These are phyloP conservation scores for Solidago caesia DNA, from an alignment of 129 eudicot genomes.

Conservation along the genomic window DNA sequence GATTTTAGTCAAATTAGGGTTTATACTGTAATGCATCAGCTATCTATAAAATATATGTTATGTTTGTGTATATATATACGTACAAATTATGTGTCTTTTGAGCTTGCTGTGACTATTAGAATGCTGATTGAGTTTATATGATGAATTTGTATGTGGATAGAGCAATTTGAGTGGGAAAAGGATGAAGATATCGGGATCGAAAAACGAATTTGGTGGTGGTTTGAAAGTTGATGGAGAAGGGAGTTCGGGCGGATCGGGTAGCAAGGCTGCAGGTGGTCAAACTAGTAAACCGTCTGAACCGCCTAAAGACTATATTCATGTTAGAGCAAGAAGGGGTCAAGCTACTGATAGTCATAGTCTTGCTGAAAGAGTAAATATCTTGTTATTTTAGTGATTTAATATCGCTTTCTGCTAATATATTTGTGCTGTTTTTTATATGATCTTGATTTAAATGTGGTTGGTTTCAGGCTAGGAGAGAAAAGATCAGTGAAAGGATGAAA, in stretches of 20 bases:
- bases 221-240: constrained; percentile 57
- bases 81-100: background rate
- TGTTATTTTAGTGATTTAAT: background rate
- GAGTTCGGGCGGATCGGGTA: constrained; percentile 48
- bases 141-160: constrained; percentile 34
- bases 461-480: constrained; percentile 81
- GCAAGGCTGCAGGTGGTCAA: constrained; percentile 39
- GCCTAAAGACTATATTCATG: constrained; percentile 90
- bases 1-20: background rate
- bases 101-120: too few relatives aligned
- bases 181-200: constrained; percentile 41
- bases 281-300: constrained; percentile 51
- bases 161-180: constrained; percentile 49
- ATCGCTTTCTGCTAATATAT: background rate
- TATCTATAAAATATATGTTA: too few relatives aligned
- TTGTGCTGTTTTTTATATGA: background rate
- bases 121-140: too few relatives aligned
- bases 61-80: background rate
- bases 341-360: constrained; percentile 98
- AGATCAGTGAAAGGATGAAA: constrained; percentile 93
- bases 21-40: too few relatives aligned
- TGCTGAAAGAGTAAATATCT: constrained; percentile 73
- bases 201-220: constrained; percentile 44
- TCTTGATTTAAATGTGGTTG: constrained; percentile 1
- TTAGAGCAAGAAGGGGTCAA: constrained; percentile 98